Evolutionary conservation across 2,329 filamentous ascomycete genomes (phyloP).

Genomic region (Venturia nashicola): DNA sequence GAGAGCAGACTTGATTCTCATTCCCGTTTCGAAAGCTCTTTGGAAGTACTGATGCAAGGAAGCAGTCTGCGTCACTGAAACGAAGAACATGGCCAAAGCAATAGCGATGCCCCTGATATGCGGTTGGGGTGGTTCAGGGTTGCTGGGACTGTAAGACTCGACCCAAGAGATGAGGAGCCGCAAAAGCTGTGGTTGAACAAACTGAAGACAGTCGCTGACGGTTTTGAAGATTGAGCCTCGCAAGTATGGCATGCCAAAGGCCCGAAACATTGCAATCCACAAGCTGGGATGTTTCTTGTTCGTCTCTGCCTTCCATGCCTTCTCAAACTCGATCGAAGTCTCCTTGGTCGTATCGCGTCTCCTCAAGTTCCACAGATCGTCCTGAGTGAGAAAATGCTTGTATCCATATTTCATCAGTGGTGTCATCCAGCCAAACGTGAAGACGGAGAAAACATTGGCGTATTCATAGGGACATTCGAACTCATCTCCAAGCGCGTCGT

Average conservation of each 20-base stretch:
- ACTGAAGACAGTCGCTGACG: conserved; percentile 75
- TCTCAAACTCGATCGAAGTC: conserved; percentile 58
- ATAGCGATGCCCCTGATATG: conserved; percentile 76
- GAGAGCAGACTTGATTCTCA: conserved; percentile 87
- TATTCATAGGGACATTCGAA: conserved; percentile 75
- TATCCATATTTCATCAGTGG: conserved; percentile 95
- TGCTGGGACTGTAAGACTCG: conserved; percentile 49
- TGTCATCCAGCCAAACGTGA: conserved; percentile 98
- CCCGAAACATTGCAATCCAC: conserved; percentile 74
- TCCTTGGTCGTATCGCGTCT: conserved; percentile 65
- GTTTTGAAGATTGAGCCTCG: conserved; percentile 77
- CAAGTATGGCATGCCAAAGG: conserved; percentile 76
- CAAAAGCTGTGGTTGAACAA: conserved; percentile 82
- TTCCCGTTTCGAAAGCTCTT: conserved; percentile 83
- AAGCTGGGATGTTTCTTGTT: conserved; percentile 61
- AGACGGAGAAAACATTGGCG: conserved; percentile 80
- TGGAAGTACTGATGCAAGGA: conserved; percentile 98
- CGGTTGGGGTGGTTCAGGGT: conserved; percentile 36
- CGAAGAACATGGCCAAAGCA: conserved; percentile 80
- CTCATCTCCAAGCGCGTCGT: conserved; percentile 54
- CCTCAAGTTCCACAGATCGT: conserved; percentile 88
- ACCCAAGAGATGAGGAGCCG: conserved; percentile 76
- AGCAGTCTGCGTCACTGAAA: conserved; percentile 75
- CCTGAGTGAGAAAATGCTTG: conserved; percentile 79
- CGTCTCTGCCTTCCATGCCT: conserved; percentile 61